phyloP scores from a whole-genome alignment of 441 rosid genomes.

The Euphorbia schlechtendalii region DNA sequence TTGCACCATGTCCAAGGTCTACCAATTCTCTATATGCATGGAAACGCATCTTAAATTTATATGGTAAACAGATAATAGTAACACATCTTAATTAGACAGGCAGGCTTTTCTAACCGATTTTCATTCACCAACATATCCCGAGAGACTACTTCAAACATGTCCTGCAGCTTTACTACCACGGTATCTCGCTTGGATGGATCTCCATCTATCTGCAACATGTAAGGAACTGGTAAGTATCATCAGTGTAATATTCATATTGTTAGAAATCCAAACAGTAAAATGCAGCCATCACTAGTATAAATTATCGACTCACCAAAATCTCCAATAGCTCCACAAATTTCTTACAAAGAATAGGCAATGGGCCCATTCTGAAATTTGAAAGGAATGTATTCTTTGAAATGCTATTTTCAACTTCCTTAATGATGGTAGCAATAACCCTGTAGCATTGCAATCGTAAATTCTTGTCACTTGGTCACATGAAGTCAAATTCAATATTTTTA shows the following conservation, averaged over 20 bases:
- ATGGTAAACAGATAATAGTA: constrained; percentile 7
- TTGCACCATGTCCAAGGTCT: constrained; percentile 82
- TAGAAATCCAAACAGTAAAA: constrained; percentile 4
- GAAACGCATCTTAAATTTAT: constrained; percentile 10
- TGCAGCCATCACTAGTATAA: constrained; percentile 14
- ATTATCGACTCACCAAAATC: constrained; percentile 62
- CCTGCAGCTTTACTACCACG: constrained; percentile 83
- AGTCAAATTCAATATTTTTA: background rate
- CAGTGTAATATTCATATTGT: background rate
- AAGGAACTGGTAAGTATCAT: constrained; percentile 8
- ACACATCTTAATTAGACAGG: constrained; percentile 11
- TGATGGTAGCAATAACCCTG: constrained; percentile 85
- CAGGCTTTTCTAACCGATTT: constrained; percentile 62
- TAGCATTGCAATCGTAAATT: constrained; percentile 27
- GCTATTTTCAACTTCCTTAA: constrained; percentile 84
- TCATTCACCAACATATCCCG: constrained; percentile 97
- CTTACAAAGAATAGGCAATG: constrained; percentile 64
- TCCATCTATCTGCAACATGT: constrained; percentile 73
- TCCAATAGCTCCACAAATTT: constrained; percentile 89
- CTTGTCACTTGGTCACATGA: constrained; percentile 3
- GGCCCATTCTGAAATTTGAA: constrained; percentile 79
- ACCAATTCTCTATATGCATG: constrained; percentile 57
- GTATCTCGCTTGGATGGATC: constrained; percentile 67
- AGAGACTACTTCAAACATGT: constrained; percentile 92
- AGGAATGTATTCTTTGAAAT: constrained; percentile 81